Conservation (phyloP, 1,284 basidiomycete species). For the Entoloma clypeatum region DNA sequence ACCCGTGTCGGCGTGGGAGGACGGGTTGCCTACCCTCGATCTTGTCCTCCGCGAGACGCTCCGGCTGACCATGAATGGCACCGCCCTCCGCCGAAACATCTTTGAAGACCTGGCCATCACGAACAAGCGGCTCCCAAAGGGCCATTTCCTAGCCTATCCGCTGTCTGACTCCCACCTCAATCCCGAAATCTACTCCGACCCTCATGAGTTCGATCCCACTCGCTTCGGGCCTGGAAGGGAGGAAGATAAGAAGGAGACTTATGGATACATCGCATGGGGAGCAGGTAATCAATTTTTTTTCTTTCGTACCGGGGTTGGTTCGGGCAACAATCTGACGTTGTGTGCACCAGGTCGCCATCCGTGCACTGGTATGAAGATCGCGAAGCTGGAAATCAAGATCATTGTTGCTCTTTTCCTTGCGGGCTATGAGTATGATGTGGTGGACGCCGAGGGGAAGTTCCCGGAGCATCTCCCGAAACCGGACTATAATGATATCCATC, state of each 20-base stretch:
- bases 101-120: constrained; percentile 18
- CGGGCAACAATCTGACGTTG: too few species aligned
- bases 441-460: constrained; percentile 26
- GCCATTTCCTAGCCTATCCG: constrained; percentile 27
- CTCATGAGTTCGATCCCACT: constrained; percentile 32
- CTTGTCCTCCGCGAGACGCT: constrained; percentile 27
- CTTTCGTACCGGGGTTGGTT: not conserved
- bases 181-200: constrained; percentile 30
- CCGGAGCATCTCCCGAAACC: constrained; percentile 23
- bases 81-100: constrained; percentile 26
- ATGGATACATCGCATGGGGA: constrained; percentile 36
- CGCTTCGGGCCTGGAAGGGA: constrained; percentile 26
- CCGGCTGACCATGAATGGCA: constrained; percentile 19
- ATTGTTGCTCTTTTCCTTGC: constrained; percentile 30
- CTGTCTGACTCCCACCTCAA: constrained; percentile 32
- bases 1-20: constrained; percentile 28
- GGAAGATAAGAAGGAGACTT: constrained; percentile 29
- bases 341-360: constrained; percentile 29
- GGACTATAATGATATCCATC: constrained; percentile 27
- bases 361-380: constrained; percentile 33
- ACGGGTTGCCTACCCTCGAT: constrained; percentile 26
- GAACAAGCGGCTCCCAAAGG: constrained; percentile 15
- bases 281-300: constrained; percentile 23
- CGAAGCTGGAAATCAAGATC: constrained; percentile 37
- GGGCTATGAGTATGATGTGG: constrained; percentile 30